phyloP scores from a whole-genome alignment of 2,329 filamentous ascomycete genomes.

The Xylaria hypoxylon region DNA sequence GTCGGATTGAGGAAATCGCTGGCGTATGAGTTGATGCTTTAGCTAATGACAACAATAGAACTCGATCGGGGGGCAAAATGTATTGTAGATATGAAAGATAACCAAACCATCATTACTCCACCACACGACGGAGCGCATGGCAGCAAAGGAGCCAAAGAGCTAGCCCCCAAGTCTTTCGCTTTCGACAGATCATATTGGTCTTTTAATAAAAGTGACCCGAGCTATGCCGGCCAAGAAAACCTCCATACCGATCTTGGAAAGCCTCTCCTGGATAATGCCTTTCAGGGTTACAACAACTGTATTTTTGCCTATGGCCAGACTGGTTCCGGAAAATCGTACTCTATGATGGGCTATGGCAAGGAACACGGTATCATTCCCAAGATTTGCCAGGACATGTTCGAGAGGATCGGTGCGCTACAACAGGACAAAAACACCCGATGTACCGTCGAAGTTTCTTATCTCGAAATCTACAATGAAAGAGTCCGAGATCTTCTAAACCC shows the following conservation, averaged over 20 bases:
- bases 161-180: conserved; percentile 85
- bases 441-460: conserved; percentile 97
- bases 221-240: conserved; percentile 91
- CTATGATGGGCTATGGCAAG: conserved; percentile 99
- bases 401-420: conserved; percentile 78
- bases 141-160: conserved; percentile 75
- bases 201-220: conserved; percentile 82
- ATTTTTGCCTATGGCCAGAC: conserved; percentile 99
- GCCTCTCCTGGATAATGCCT: conserved; percentile 96
- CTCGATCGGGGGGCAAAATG: conserved; percentile 92
- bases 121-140: conserved; percentile 71
- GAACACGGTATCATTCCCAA: conserved; percentile 95
- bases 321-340: conserved; percentile 98
- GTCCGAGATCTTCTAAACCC: conserved; percentile 96
- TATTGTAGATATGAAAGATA: conserved; percentile 95
- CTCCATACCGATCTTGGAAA: conserved; percentile 89
- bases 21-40: not conserved
- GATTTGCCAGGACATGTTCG: conserved; percentile 98
- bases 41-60: conserved; percentile 66
- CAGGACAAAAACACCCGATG: conserved; percentile 82
- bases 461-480: conserved; percentile 99
- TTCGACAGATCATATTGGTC: conserved; percentile 99
- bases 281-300: conserved; percentile 99
- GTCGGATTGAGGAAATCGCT: not conserved
- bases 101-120: conserved; percentile 86